Evolutionary conservation across 1,139 yeast species (phyloP).

Genomic region (Zygoascus hellenicus): DNA sequence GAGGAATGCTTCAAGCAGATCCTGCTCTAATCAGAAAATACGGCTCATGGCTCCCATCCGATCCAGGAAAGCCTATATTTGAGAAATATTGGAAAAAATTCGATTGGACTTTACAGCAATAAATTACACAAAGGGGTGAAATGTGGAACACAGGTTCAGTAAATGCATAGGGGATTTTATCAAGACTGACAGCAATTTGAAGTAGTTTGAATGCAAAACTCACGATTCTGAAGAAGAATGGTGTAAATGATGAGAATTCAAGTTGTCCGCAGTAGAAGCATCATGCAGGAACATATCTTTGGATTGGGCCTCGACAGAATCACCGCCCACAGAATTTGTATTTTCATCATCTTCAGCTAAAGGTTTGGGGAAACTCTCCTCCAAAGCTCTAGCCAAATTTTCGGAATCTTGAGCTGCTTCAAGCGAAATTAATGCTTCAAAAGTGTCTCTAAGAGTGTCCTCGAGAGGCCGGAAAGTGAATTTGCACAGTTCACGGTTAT

Average conservation of each 20-base stretch:
- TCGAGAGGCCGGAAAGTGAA: constrained; percentile 18
- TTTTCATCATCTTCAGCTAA: too few relatives aligned
- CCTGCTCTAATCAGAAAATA: constrained; percentile 30
- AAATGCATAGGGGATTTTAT: too few relatives aligned
- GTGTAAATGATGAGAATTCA: too few relatives aligned
- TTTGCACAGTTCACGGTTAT: constrained; percentile 16
- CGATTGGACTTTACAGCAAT: constrained; percentile 15
- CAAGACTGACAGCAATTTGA: too few relatives aligned
- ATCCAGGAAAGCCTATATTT: constrained; percentile 17
- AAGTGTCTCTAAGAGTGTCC: constrained; percentile 17
- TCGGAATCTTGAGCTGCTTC: constrained; percentile 6
- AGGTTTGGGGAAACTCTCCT: neutral
- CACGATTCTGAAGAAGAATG: too few relatives aligned
- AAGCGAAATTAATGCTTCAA: constrained; percentile 11
- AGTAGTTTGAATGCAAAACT: too few relatives aligned
- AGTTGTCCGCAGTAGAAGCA: too few relatives aligned
- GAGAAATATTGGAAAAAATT: constrained; percentile 9
- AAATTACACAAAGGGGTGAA: neutral
- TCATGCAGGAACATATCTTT: too few relatives aligned
- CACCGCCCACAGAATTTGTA: too few relatives aligned
- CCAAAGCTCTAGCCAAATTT: neutral
- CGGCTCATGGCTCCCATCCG: constrained; percentile 30
- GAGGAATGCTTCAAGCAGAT: constrained; percentile 40
- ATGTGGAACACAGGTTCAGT: too few relatives aligned
- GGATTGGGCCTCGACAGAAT: too few relatives aligned